A percentile compares a stretch with the other conserved stretches of the same genome.
Conservation (phyloP, 305 asterid species). For the Withania somnifera region DNA sequence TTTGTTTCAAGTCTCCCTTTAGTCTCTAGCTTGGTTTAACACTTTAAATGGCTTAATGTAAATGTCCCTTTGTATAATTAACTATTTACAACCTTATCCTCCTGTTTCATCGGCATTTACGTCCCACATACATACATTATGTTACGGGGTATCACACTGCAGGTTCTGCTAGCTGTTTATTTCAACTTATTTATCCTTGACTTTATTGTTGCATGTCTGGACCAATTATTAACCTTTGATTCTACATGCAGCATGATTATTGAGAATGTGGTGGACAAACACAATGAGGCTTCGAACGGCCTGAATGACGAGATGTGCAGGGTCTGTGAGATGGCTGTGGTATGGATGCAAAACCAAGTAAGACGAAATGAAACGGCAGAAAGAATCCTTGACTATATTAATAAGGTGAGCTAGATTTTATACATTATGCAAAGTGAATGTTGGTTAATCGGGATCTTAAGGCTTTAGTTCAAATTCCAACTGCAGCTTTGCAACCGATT, state of each 20-base stretch:
- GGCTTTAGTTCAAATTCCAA: not conserved
- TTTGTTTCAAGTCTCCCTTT: too few relatives aligned
- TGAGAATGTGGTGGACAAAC: constrained; percentile 71
- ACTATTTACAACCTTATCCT: too few relatives aligned
- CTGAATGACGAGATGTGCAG: constrained; percentile 46
- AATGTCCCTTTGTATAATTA: too few relatives aligned
- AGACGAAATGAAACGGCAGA: constrained; percentile 52
- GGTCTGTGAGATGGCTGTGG: constrained; percentile 83
- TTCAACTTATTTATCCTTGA: not conserved
- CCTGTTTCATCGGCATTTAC: too few relatives aligned
- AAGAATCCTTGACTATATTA: constrained; percentile 53
- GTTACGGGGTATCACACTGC: too few relatives aligned
- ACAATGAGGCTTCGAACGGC: constrained; percentile 23
- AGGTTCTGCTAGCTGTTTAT: not conserved
- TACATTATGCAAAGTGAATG: not conserved
- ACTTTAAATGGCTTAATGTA: too few relatives aligned
- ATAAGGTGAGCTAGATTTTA: constrained; percentile 34
- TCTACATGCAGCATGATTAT: constrained; percentile 46
- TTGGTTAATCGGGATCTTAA: constrained; percentile 4
- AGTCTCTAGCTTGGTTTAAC: too few relatives aligned
- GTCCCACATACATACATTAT: too few relatives aligned
- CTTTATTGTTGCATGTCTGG: not conserved
- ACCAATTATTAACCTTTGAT: not conserved
- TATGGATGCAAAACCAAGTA: constrained; percentile 78
- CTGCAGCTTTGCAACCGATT: constrained; percentile 71